Percentiles rank a stretch among this genome's conserved stretches.
These are phyloP conservation scores for Boletus rubropictus DNA, from an alignment of 768 basidiomycete species.

Conservation along the genomic window DNA sequence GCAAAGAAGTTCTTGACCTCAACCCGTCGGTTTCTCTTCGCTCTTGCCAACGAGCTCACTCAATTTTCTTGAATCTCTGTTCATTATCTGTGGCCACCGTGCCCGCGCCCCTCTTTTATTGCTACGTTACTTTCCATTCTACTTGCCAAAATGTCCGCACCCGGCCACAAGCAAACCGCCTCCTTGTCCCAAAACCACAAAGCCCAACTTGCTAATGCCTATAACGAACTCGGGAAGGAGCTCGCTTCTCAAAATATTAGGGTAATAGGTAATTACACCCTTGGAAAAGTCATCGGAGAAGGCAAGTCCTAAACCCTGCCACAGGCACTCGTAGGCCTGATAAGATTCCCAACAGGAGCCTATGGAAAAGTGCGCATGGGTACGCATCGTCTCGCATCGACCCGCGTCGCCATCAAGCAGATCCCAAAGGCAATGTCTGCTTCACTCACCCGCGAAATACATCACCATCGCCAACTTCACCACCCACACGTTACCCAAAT, in stretches of 20 bases:
- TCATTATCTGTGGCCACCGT: conserved; percentile 24
- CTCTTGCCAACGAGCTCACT: conserved; percentile 3
- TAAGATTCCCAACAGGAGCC: conserved; percentile 53
- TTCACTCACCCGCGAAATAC: conserved; percentile 91
- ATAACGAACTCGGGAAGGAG: conserved; percentile 96
- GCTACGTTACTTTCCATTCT: conserved; percentile 24
- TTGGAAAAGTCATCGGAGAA: conserved; percentile 93
- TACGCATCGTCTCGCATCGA: conserved; percentile 86
- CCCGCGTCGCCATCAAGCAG: conserved; percentile 94
- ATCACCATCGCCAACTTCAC: conserved; percentile 95
- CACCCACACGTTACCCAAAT: conserved; percentile 94
- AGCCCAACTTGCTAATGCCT: conserved; percentile 88
- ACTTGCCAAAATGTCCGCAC: conserved; percentile 41
- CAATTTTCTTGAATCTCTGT: conserved; percentile 17
- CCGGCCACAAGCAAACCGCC: conserved; percentile 55
- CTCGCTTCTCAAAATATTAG: conserved; percentile 85
- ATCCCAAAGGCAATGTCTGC: conserved; percentile 92
- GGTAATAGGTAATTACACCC: conserved; percentile 91
- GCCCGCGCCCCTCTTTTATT: conserved; percentile 35
- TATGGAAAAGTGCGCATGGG: conserved; percentile 96
- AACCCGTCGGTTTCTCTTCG: not conserved
- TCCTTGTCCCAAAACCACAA: conserved; percentile 72
- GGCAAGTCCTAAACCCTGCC: conserved; percentile 43
- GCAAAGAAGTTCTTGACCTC: conserved; percentile 9
- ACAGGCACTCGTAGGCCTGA: conserved; percentile 14